These are phyloP conservation scores for Aspergillus steynii DNA, from an alignment of 495 filamentous ascomycete genomes.

Conservation along the genomic window DNA sequence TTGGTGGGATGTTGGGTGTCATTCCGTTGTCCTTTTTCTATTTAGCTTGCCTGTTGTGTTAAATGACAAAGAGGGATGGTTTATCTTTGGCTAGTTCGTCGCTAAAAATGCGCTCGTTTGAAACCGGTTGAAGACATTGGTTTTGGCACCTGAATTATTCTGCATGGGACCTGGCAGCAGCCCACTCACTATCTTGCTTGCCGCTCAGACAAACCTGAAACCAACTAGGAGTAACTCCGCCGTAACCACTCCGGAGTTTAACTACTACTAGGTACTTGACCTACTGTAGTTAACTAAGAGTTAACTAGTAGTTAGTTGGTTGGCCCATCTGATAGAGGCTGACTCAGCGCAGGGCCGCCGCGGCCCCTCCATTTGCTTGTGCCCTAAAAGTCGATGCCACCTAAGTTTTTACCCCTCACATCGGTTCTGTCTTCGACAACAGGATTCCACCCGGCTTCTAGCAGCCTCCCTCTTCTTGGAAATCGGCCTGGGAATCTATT, in stretches of 20 bases:
- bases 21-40: not conserved
- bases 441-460: not conserved
- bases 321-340: not conserved
- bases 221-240: too few relatives aligned
- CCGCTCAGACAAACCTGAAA: too few relatives aligned
- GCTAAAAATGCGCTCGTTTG: not conserved
- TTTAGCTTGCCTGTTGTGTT: not conserved
- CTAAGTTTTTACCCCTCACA: conserved; percentile 11
- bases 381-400: conserved; percentile 5
- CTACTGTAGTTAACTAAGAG: not conserved
- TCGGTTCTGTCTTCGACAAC: not conserved
- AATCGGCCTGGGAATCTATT: not conserved
- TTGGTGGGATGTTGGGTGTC: not conserved
- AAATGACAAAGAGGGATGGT: not conserved
- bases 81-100: not conserved
- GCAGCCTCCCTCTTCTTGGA: not conserved
- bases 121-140: too few relatives aligned
- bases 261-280: too few relatives aligned
- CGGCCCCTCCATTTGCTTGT: conserved; percentile 3
- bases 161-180: too few relatives aligned
- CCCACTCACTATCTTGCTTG: too few relatives aligned
- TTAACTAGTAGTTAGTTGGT: conserved; percentile 11
- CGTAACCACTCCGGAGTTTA: too few relatives aligned
- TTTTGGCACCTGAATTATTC: too few relatives aligned
- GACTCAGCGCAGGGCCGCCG: not conserved